Percentiles rank a stretch among this genome's conserved stretches.
These are phyloP conservation scores for Penicillium sp. DNA, from an alignment of 2,329 filamentous ascomycete species.

Conservation along the genomic window DNA sequence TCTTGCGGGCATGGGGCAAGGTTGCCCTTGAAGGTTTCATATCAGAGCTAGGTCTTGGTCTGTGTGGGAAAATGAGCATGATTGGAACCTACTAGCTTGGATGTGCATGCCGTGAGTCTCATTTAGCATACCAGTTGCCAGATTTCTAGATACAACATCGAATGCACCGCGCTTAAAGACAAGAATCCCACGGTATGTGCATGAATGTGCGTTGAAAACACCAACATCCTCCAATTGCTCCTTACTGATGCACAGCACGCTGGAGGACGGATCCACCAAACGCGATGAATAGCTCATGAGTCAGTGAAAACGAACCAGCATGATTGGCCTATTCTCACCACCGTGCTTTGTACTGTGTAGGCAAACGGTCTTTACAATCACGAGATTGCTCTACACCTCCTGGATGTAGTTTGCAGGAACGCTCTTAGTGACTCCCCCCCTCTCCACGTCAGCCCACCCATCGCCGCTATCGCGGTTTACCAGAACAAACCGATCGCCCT, in stretches of 20 bases:
- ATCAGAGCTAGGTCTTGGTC: not conserved
- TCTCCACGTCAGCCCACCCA: conserved; percentile 96
- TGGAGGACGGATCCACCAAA: conserved; percentile 7
- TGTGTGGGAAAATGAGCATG: not conserved
- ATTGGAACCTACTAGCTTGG: not conserved
- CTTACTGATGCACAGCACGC: conserved; percentile 25
- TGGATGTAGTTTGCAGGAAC: conserved; percentile 94
- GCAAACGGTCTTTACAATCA: conserved; percentile 4
- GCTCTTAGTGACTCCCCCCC: conserved; percentile 79
- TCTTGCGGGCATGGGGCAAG: not conserved
- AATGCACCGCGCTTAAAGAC: conserved; percentile 1
- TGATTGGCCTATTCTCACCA: not conserved
- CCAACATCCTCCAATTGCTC: conserved; percentile 18
- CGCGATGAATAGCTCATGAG: not conserved
- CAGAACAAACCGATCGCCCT: conserved; percentile 89
- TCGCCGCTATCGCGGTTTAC: conserved; percentile 86
- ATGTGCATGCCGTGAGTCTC: not conserved
- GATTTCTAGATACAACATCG: not conserved
- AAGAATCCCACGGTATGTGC: not conserved
- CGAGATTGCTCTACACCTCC: conserved; percentile 55
- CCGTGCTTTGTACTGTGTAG: conserved; percentile 3
- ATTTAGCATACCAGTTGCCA: not conserved
- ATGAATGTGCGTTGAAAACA: conserved; percentile 12
- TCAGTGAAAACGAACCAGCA: not conserved
- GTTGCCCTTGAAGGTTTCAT: no score